Percentiles rank a stretch among this genome's conserved stretches.
These are phyloP conservation scores for Leccinum huronense DNA, from an alignment of 1,284 basidiomycete species.

Conservation along the genomic window DNA sequence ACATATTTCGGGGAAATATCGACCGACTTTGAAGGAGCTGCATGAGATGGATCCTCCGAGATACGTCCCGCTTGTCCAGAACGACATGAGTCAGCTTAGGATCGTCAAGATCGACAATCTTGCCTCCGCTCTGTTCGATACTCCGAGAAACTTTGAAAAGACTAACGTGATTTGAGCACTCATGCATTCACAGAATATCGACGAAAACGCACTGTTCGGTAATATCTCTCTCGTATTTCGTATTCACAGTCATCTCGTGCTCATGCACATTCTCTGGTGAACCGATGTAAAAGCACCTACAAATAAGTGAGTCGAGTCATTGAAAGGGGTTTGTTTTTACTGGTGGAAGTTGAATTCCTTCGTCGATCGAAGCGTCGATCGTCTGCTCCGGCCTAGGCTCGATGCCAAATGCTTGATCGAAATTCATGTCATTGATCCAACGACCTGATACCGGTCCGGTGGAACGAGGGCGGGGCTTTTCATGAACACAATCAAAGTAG, in stretches of 20 bases:
- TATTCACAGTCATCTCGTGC: conserved; percentile 63
- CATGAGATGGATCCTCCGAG: conserved; percentile 67
- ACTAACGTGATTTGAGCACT: conserved; percentile 39
- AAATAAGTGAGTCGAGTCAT: conserved; percentile 2
- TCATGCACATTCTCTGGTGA: conserved; percentile 54
- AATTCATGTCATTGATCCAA: conserved; percentile 35
- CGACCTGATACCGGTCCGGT: conserved; percentile 31
- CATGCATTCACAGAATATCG: background rate
- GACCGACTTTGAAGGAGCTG: conserved; percentile 62
- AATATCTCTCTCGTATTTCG: conserved; percentile 54
- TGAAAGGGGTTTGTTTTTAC: no score
- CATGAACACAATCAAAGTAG: conserved; percentile 50
- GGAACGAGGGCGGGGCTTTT: conserved; percentile 44
- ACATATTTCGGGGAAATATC: background rate
- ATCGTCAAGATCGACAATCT: conserved; percentile 63
- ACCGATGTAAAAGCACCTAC: conserved; percentile 85
- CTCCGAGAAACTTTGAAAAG: conserved; percentile 51
- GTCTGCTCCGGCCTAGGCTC: conserved; percentile 21
- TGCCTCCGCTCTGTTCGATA: conserved; percentile 71
- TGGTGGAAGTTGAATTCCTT: background rate
- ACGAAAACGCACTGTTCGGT: conserved; percentile 45
- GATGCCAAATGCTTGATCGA: conserved; percentile 55
- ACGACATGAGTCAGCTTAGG: conserved; percentile 83
- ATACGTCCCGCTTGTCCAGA: conserved; percentile 73
- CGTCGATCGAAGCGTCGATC: conserved; percentile 4